These are phyloP conservation scores for Oxytropis ochrocephala DNA, from an alignment of 306 rosid species.

Conservation along the genomic window DNA sequence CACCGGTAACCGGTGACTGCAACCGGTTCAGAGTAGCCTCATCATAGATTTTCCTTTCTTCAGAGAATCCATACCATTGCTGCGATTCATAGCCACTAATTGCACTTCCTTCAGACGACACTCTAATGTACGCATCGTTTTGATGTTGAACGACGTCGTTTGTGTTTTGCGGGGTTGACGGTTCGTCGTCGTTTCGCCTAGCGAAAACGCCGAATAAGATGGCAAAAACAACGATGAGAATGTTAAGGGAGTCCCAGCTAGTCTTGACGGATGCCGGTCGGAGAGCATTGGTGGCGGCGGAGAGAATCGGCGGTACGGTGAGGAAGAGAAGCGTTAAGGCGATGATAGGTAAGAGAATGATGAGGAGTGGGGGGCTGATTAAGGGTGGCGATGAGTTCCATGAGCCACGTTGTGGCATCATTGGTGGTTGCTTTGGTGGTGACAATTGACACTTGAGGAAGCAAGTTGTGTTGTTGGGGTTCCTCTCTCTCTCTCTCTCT, in stretches of 20 bases:
- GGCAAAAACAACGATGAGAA: constrained; percentile 59
- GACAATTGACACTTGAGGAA: neutral
- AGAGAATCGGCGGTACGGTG: constrained; percentile 52
- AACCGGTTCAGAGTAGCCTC: neutral
- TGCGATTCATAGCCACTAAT: constrained; percentile 16
- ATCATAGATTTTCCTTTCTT: constrained; percentile 22
- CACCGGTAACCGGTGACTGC: constrained; percentile 24
- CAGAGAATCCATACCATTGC: constrained; percentile 40
- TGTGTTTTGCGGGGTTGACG: neutral
- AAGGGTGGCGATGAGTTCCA: constrained; percentile 48
- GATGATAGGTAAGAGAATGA: constrained; percentile 58
- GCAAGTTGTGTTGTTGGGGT: neutral
- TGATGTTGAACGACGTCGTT: neutral
- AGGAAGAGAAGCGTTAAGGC: constrained; percentile 42
- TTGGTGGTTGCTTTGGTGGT: constrained; percentile 9
- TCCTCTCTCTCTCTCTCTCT: neutral
- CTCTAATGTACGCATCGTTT: neutral
- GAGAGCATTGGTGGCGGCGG: constrained; percentile 40
- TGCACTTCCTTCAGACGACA: neutral
- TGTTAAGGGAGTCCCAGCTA: constrained; percentile 73
- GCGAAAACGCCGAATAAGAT: constrained; percentile 66
- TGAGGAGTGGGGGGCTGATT: constrained; percentile 56
- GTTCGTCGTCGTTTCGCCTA: constrained; percentile 46
- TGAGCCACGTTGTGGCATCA: constrained; percentile 45
- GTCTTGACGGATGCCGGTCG: constrained; percentile 54